Conservation (phyloP, 306 rosid species). For the Gynostemma pentaphyllum region DNA sequence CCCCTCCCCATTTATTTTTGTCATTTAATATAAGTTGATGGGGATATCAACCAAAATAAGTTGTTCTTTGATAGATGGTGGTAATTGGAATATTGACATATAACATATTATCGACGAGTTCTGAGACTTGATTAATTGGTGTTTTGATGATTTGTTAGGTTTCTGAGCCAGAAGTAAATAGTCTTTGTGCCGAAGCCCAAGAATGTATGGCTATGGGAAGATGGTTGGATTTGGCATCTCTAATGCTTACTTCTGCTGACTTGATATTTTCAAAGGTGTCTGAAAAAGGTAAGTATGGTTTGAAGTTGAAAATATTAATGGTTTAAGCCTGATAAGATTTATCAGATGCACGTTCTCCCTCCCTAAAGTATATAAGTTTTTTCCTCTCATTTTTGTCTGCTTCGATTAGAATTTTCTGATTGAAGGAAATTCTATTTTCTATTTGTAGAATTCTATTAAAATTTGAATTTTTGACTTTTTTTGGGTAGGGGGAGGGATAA, state of each 20-base stretch:
- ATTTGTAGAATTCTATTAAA: neutral
- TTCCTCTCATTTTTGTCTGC: slow-evolving; percentile 68
- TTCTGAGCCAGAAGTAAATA: slow-evolving; percentile 63
- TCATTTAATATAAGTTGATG: neutral
- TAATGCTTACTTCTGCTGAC: slow-evolving; percentile 85
- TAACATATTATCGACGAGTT: neutral
- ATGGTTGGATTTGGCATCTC: slow-evolving; percentile 74
- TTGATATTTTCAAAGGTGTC: slow-evolving; percentile 79
- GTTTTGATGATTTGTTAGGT: slow-evolving; percentile 34
- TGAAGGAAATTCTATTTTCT: slow-evolving; percentile 47
- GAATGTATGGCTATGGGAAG: slow-evolving; percentile 50
- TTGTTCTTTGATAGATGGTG: neutral
- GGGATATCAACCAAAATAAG: neutral
- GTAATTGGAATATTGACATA: neutral
- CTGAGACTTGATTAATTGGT: neutral
- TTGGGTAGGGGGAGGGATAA: neutral
- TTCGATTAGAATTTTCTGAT: too few relatives aligned
- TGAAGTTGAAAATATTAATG: slow-evolving; percentile 32
- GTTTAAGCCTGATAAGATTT: too few relatives aligned
- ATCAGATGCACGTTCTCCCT: too few relatives aligned
- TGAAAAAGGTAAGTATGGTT: slow-evolving; percentile 61
- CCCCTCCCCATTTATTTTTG: neutral
- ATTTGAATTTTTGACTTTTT: neutral
- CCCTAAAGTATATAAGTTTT: slow-evolving; percentile 65
- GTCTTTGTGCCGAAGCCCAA: slow-evolving; percentile 60